phyloP scores from a whole-genome alignment of 225 moss, liverwort and hornwort genomes.

The Sphagnum tenellum region DNA sequence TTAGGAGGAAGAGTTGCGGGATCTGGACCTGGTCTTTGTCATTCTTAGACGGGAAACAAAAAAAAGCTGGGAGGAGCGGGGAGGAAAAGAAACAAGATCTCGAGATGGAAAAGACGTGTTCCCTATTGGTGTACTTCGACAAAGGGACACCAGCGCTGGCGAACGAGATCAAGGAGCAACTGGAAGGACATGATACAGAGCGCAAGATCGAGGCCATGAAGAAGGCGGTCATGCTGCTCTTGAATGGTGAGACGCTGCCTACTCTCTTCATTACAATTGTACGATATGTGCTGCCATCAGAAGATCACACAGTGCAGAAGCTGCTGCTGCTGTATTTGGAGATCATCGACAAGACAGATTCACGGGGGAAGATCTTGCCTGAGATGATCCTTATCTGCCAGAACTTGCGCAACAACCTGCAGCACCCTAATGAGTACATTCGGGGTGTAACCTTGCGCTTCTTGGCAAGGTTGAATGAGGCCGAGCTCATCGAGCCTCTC shows the following conservation, averaged over 20 bases:
- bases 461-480: slow-evolving; percentile 78
- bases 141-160: slow-evolving; percentile 86
- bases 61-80: too few relatives aligned
- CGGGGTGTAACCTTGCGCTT: slow-evolving; percentile 85
- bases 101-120: slow-evolving; percentile 89
- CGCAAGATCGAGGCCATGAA: slow-evolving; percentile 94
- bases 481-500: slow-evolving; percentile 83
- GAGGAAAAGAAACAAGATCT: too few relatives aligned
- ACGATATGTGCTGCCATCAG: slow-evolving; percentile 89
- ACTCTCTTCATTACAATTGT: slow-evolving; percentile 95
- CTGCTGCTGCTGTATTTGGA: slow-evolving; percentile 79
- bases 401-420: slow-evolving; percentile 86
- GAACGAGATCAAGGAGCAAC: slow-evolving; percentile 91
- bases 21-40: too few relatives aligned
- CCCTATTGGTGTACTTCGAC: slow-evolving; percentile 88
- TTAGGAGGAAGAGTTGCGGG: too few relatives aligned
- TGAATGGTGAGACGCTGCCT: slow-evolving; percentile 85
- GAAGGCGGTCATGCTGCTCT: slow-evolving; percentile 89
- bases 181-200: slow-evolving; percentile 81
- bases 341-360: slow-evolving; percentile 94
- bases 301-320: slow-evolving; percentile 99
- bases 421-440: slow-evolving; percentile 97
- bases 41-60: too few relatives aligned
- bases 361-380: slow-evolving; percentile 80
- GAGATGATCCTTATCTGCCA: slow-evolving; percentile 99